Base-by-base conservation (phyloP, 805 yeast species). In the Starmera amethionina region DNA sequence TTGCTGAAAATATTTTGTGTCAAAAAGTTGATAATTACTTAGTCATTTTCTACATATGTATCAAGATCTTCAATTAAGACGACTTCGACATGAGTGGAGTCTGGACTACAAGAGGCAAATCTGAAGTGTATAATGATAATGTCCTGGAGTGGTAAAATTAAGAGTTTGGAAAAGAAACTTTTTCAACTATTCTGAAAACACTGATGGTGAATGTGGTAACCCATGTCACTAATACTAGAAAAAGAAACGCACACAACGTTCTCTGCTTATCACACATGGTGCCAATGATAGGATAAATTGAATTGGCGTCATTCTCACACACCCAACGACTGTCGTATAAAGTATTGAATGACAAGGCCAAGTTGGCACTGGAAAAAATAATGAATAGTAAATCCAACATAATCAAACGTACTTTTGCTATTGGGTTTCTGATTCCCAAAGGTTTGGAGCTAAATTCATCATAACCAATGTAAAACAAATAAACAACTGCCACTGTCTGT, bases 361-460 rank as follows among this genome's bases (percentile, higher is more conserved):
- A 61, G 56, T 88, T 89, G 2, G 97, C 96, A 35, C 94, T 75
- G 13, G 88, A 79, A 54, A 89, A 85, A 18, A 90, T 88, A 46
- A 93, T 86, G 59, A 93, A 87, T 29, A 90, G 62, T 34, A 90
- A 65, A 57, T 93, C 98, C 49, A 88, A 66, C 67, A 88, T 66
- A 44, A 90, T 75, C 40, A 90, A 70, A 52, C 84, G 72, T 68
- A 93, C 73, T 57, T 93, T 93, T 19, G 83, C 86, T 44, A 75
- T 66, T 0, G 97, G 94, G 45, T 86, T 75, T 49, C 98, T 72
- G 35, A 93, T 67, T 0, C 98, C 98, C 37, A 93, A 59, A 0
- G 97, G 98, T 55, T 86, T 82, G 12, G 96, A 94, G 19, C 80
- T 73, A 60, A 86, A 90, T 60, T 93, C 98, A 59, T 93, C 97